Evolutionary conservation across 1,284 basidiomycete species (phyloP), one percentile per base, ranked within the genome.

Genomic region (Testicularia cyperi): DNA sequence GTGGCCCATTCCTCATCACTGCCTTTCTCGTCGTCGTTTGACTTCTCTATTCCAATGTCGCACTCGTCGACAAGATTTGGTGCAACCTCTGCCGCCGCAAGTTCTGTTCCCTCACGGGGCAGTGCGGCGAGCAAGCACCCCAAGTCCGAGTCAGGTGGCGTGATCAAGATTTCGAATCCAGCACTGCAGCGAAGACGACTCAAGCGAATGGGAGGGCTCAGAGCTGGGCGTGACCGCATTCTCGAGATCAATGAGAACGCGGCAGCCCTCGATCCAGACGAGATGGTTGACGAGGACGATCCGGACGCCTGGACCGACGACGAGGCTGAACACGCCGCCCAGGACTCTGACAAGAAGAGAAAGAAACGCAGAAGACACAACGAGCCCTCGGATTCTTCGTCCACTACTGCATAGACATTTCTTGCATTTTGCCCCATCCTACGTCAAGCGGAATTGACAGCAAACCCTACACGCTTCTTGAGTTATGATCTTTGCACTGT

Each of bases 271-370:
- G n/a, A n/a, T n/a, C n/a, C n/a, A n/a, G 38, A 54, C 21, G 49
- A 38, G 14, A 54, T 54, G 51, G 28, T 38, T 3, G 36, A 39
- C 3, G 38, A 34, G 4, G 33, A 24, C n/a, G 42, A 52, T 10
- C 27, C 27, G 9, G 44, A 46, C 30, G 56, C 44, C 2, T 61
- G 57, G 57, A 61, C 57, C 2, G 57, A 61, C 23, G 57, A 61
- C n/a, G 57, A 61, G 0, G 36, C 35, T 0, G 29, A 16, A n/a
- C 12, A 13, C 27, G 20, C 22, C n/a, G 21, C n/a, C n/a, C n/a
- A n/a, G n/a, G n/a, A n/a, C n/a, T n/a, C n/a, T n/a, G n/a, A n/a
- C n/a, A n/a, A n/a, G n/a, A n/a, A n/a, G n/a, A n/a, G n/a, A n/a
- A n/a, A n/a, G n/a, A n/a, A n/a, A n/a, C n/a, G n/a, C n/a, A n/a